Base-by-base conservation (phyloP, 1,284 basidiomycete species). In the Prillingera fragicola region DNA sequence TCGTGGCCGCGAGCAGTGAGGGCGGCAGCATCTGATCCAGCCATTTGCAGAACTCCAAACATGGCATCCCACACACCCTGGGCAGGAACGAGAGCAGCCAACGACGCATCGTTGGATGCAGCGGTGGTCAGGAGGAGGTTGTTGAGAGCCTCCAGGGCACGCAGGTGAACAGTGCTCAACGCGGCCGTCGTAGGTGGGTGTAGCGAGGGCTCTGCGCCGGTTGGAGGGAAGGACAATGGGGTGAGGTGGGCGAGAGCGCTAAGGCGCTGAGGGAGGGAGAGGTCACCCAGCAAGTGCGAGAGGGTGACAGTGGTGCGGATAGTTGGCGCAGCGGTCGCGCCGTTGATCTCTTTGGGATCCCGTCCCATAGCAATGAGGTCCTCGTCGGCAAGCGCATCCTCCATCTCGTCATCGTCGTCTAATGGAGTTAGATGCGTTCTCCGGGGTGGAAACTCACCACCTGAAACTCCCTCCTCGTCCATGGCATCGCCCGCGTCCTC, bases 61-160 rank as follows among this genome's bases (percentile, higher is more conserved):
- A 90, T 75, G 14, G 82, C 83, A 17, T 83, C 83, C 25, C 86
- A 87, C 3, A 85, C 23, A 67, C 71, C 29, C 65, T 71, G 38
- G 82, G 74, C 23, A 76, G 78, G 44, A 60, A 65, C 80, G 80
- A 84, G 36, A 21, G 41, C 40, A 19, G 34, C 26, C 14, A 51
- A n/a, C 15, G 54, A 23, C 26, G 38, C 10, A 9, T 48, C 51
- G 21, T 28, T 34, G 3, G 54, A 37, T 1, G 70, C 65, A 4
- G 67, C 65, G 10, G 69, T 75, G 2, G 87, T 83, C 38, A 94
- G 75, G 59, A 92, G 84, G 13, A 91, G 76, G 67, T 96, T 95
- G 65, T 89, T 92, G 44, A 95, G 77, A 56, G 88, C 90, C 67
- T 94, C 89, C 38, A 92, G 75, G 7, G 89, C 87, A 49, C 83